Conservation (phyloP, 306 rosid genomes). For the Lablab purpureus region DNA sequence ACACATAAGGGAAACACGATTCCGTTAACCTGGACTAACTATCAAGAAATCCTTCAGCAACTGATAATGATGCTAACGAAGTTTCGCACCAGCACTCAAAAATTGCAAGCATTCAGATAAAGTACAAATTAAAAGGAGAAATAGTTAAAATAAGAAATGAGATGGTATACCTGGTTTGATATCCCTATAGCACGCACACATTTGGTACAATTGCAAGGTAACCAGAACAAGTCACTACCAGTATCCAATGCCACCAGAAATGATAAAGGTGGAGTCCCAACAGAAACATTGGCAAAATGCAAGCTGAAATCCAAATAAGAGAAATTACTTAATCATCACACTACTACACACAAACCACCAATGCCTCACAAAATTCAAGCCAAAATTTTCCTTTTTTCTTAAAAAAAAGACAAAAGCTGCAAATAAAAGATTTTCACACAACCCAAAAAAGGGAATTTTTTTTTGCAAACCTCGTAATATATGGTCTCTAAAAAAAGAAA, state of each 20-base stretch:
- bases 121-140: not conserved
- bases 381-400: not conserved
- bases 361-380: not conserved
- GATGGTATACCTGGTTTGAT: conserved; percentile 48
- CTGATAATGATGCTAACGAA: not conserved
- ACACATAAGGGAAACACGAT: not conserved
- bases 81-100: conserved; percentile 8
- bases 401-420: not conserved
- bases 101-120: conserved; percentile 13
- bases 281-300: conserved; percentile 85
- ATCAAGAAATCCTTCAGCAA: conserved; percentile 26
- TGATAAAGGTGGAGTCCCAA: conserved; percentile 80
- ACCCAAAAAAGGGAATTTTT: not conserved
- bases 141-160: not conserved
- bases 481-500: not conserved
- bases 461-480: not conserved
- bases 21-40: conserved; percentile 1
- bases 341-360: not conserved
- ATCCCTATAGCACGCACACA: conserved; percentile 50
- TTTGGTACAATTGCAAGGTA: conserved; percentile 86
- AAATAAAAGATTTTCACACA: not conserved
- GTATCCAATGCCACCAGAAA: conserved; percentile 96
- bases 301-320: conserved; percentile 65
- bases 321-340: not conserved
- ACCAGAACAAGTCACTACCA: conserved; percentile 93